Evolutionary conservation across 2,329 filamentous ascomycete species (phyloP), one percentile per base, ranked within the genome.

Genomic region (Penicillium sp.): DNA sequence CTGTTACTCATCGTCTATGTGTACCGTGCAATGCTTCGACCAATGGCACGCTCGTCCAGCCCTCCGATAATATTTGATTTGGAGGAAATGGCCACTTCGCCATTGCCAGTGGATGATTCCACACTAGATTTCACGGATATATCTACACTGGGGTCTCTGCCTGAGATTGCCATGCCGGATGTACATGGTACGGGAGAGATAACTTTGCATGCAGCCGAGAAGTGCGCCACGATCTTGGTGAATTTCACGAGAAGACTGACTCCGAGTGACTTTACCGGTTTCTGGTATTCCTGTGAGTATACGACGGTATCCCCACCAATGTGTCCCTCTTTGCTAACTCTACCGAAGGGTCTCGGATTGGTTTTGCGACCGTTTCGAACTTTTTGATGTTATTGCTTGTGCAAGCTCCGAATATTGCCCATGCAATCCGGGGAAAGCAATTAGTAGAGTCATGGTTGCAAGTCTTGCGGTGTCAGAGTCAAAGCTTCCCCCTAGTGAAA

Each of bases 301-400:
- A 33, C 4, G 7, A 26, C 24, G 7, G 24, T 26, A 26, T 4
- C 4, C 1, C 24, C 24, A 7, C 4, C 6, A 5, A 33, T 13
- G 29, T 15, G 29, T 3, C 29, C 13, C 13, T 12, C 12, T 5
- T 33, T 33, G 29, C 29, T 33, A 5, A 33, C 9, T 5, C n/a
- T n/a, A 8, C 6, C 15, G 15, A 15, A 70, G 67, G 68, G 67
- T 66, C 65, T 8, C 65, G 67, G 2, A 64, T 70, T 41, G 61
- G 66, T 9, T 70, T 70, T 29, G 66, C 68, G n/a, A 67, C 67
- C 1, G 64, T 70, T 15, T 70, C 67, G 12, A 70, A 70, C 31
- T 70, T 69, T 42, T 51, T 64, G n/a, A 61, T 69, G 45, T 47
- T 70, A 7, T 56, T 70, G 6, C 55, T 70, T 1, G 62, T 70